Evolutionary conservation across 176 grass and related monocot genomes (phyloP), one percentile per base, ranked within the genome.

Genomic region (Eragrostis curvula): DNA sequence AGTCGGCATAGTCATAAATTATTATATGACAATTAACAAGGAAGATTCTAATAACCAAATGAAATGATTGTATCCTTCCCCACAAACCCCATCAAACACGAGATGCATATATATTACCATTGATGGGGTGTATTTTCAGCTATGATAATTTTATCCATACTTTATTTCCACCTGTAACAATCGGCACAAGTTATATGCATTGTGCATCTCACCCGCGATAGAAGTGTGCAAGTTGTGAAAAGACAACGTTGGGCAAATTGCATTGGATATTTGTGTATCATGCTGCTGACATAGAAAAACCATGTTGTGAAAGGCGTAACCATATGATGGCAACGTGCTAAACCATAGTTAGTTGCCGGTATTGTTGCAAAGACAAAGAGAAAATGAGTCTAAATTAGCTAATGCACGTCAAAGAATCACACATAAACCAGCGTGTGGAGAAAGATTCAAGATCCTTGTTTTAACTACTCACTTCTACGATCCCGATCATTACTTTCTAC

Each of bases 111-210:
- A n/a, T n/a, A n/a, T n/a, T n/a, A n/a, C n/a, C n/a, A n/a, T n/a
- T n/a, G n/a, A n/a, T n/a, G n/a, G n/a, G n/a, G n/a, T n/a, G n/a
- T n/a, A n/a, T n/a, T n/a, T n/a, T n/a, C n/a, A n/a, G n/a, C n/a
- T n/a, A n/a, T n/a, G n/a, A n/a, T n/a, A n/a, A n/a, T n/a, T n/a
- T n/a, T n/a, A n/a, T n/a, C n/a, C n/a, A n/a, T n/a, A n/a, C n/a
- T 68, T 83, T 57, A 66, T 57, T 55, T 84, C 49, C 59, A 75
- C 71, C 36, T 67, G 61, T 16, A 53, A 75, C 23, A 68, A 74
- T 10, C 18, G 16, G 36, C 36, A 67, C 11, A 66, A 45, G 10
- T 23, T n/a, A n/a, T 42, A 75, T 24, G 24, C 11, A 42, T 58
- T 61, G 25, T 59, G 41, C 46, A 52, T 73, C 40, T 68, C 67